Percentiles rank a stretch among this genome's conserved stretches.
These are phyloP conservation scores for Claviceps sp. DNA, from an alignment of 2,329 filamentous ascomycete genomes.

Conservation along the genomic window DNA sequence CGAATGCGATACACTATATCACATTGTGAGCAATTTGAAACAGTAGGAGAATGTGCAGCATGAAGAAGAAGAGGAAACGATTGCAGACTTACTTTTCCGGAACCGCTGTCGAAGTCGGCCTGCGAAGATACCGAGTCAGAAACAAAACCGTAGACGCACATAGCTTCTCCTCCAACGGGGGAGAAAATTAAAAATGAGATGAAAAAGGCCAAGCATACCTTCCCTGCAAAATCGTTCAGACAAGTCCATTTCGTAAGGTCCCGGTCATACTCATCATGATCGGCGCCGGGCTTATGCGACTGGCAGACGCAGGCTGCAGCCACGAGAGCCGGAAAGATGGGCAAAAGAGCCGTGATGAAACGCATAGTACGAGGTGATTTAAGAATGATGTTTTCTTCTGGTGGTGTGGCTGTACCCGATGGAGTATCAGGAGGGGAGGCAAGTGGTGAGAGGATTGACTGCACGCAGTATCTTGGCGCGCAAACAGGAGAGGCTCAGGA, in stretches of 20 bases:
- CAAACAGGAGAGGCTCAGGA: no score
- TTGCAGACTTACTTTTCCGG: background rate
- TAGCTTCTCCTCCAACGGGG: background rate
- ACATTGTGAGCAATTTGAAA: background rate
- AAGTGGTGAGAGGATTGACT: no score
- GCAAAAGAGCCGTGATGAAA: background rate
- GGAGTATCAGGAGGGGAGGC: no score
- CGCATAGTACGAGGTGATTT: background rate
- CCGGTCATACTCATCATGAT: background rate
- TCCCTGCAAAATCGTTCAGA: background rate
- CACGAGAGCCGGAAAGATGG: background rate
- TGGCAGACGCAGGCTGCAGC: slow-evolving; percentile 11
- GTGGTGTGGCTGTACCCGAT: no score
- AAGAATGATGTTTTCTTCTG: no score
- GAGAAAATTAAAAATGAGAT: background rate
- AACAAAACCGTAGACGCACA: background rate
- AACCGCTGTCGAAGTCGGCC: background rate
- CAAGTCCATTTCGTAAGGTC: background rate
- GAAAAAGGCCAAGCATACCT: background rate
- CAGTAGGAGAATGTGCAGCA: background rate
- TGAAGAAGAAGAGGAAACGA: background rate
- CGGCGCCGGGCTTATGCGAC: background rate
- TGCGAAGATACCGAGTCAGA: background rate
- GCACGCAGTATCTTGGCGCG: no score
- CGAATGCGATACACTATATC: background rate